Evolutionary conservation across 176 grass and related monocot species (phyloP).

Genomic region (Typha latifolia): DNA sequence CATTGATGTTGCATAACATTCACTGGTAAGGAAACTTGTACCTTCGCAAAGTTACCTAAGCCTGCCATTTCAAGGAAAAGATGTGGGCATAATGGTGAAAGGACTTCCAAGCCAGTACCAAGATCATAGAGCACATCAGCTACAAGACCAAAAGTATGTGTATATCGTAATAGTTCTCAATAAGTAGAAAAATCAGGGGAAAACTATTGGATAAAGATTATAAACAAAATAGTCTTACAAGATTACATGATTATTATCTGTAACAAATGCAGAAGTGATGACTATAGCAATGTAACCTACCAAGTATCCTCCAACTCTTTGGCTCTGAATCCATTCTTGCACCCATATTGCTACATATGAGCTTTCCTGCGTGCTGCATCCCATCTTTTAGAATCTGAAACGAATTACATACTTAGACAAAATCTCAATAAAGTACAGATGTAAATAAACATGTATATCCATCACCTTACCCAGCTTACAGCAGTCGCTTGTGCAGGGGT

Average conservation of each 20-base stretch:
- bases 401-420: conserved; percentile 23
- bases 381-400: conserved; percentile 94
- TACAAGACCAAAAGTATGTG: conserved; percentile 21
- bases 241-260: not conserved
- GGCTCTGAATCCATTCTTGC: conserved; percentile 97
- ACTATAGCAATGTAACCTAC: conserved; percentile 21
- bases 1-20: not conserved
- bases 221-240: conserved; percentile 1
- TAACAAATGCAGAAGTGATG: not conserved
- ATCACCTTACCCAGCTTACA: conserved; percentile 81
- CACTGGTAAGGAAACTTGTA: conserved; percentile 14
- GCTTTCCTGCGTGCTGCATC: conserved; percentile 96
- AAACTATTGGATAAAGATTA: conserved; percentile 1
- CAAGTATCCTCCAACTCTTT: conserved; percentile 97
- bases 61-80: conserved; percentile 94
- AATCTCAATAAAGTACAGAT: conserved; percentile 4
- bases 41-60: conserved; percentile 94
- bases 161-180: not conserved
- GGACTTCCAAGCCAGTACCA: conserved; percentile 76
- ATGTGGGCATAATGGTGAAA: conserved; percentile 91
- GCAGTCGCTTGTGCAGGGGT: conserved; percentile 81
- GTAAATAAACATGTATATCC: conserved; percentile 15
- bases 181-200: conserved; percentile 2
- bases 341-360: conserved; percentile 91
- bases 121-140: conserved; percentile 98